A percentile compares a stretch with the other conserved stretches of the same genome.
These are phyloP conservation scores for Hericium rajendrae DNA, from an alignment of 768 basidiomycete genomes.

Conservation along the genomic window DNA sequence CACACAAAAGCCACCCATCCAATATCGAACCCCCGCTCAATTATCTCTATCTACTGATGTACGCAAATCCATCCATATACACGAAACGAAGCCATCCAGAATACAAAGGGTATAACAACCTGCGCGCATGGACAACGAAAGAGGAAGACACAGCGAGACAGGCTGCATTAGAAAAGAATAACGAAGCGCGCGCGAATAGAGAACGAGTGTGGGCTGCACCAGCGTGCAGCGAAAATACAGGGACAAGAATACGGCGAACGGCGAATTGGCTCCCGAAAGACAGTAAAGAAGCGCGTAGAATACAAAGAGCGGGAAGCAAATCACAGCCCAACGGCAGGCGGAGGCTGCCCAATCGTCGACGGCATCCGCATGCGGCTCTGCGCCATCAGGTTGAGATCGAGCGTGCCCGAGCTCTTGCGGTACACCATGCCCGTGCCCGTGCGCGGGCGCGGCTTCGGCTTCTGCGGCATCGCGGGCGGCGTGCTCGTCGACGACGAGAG, in stretches of 20 bases:
- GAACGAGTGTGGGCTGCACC: neutral
- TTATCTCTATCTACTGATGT: neutral
- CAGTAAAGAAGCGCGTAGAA: neutral
- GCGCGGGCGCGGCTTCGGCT: constrained; percentile 4
- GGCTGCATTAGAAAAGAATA: neutral
- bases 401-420: constrained; percentile 8
- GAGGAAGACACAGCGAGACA: neutral
- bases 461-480: neutral
- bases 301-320: neutral
- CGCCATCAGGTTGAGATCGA: constrained; percentile 4
- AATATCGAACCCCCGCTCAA: too few relatives aligned
- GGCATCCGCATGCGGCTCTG: constrained; percentile 11
- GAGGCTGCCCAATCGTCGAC: neutral
- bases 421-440: constrained; percentile 16
- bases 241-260: neutral
- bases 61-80: neutral
- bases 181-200: neutral
- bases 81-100: neutral
- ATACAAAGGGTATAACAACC: neutral
- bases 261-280: neutral
- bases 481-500: neutral
- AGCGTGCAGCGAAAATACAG: neutral
- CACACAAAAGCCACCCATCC: too few relatives aligned
- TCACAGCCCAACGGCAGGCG: neutral
- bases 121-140: neutral